A percentile compares a stretch with the other conserved stretches of the same genome.
Conservation (phyloP, 352 stramenopile species). For the Phytophthora foliorum region DNA sequence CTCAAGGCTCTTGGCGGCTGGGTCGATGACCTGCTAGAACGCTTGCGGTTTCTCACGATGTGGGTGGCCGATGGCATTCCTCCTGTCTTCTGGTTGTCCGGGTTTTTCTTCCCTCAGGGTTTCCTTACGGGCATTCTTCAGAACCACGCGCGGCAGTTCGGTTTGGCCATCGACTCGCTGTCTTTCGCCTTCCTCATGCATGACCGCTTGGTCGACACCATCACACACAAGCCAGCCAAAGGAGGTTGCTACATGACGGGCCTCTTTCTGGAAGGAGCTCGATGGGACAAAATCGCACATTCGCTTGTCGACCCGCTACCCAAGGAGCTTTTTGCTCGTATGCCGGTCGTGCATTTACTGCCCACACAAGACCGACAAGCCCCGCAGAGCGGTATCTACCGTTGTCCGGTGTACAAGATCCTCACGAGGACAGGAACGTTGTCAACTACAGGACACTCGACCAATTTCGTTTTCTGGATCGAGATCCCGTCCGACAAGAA, state of each 20-base stretch:
- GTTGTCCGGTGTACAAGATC: conserved; percentile 96
- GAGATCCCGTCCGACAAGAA: conserved; percentile 90
- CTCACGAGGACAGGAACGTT: conserved; percentile 94
- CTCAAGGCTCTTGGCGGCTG: conserved; percentile 91
- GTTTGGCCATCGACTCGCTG: conserved; percentile 93
- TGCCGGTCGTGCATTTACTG: conserved; percentile 92
- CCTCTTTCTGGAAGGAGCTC: conserved; percentile 92
- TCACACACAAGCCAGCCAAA: conserved; percentile 69
- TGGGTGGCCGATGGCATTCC: conserved; percentile 86
- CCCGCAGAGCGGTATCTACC: conserved; percentile 90
- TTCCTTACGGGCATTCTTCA: conserved; percentile 94
- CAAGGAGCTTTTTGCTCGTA: conserved; percentile 94
- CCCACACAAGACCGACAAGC: conserved; percentile 83
- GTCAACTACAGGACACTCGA: conserved; percentile 96
- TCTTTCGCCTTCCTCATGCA: conserved; percentile 93
- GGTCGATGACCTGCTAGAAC: conserved; percentile 90
- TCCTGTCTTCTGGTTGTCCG: conserved; percentile 90
- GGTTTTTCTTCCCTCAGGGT: conserved; percentile 94
- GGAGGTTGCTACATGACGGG: conserved; percentile 92
- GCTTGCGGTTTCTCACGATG: conserved; percentile 71
- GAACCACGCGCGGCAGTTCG: conserved; percentile 92
- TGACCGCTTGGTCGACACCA: conserved; percentile 54
- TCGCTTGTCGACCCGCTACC: conserved; percentile 91
- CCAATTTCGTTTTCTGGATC: conserved; percentile 99
- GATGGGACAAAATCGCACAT: conserved; percentile 82